These are phyloP conservation scores for Glutinoglossum americanum DNA, from an alignment of 495 filamentous ascomycete genomes.

Conservation along the genomic window DNA sequence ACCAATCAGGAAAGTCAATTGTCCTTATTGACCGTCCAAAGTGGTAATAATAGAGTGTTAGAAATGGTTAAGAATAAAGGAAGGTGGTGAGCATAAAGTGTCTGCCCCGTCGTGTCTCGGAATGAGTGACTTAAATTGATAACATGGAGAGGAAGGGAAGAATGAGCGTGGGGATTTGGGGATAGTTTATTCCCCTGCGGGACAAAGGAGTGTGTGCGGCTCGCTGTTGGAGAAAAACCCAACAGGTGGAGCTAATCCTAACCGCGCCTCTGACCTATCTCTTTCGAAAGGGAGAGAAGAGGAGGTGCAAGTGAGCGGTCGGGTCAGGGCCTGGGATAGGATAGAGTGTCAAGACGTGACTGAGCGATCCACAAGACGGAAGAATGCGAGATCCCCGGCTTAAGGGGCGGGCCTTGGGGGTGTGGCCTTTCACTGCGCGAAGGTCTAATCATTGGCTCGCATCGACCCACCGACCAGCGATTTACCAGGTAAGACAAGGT, in stretches of 20 bases:
- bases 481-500: not conserved
- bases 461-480: not conserved
- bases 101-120: not conserved
- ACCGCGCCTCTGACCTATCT: too few relatives aligned
- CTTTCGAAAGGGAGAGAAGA: too few relatives aligned
- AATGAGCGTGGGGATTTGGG: not conserved
- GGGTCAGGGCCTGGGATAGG: not conserved
- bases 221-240: not conserved
- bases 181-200: not conserved
- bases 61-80: not conserved
- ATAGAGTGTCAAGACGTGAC: not conserved
- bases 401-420: not conserved
- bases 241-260: too few relatives aligned
- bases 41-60: not conserved
- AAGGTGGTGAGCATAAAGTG: not conserved
- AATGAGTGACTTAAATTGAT: not conserved
- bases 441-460: not conserved
- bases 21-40: not conserved
- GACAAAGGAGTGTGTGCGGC: not conserved
- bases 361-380: not conserved
- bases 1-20: not conserved
- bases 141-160: not conserved
- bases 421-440: not conserved
- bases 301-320: not conserved
- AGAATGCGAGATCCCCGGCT: constrained; percentile 1